Conservation (phyloP, 108 stramenopile species). For the Ochromonas danica region DNA sequence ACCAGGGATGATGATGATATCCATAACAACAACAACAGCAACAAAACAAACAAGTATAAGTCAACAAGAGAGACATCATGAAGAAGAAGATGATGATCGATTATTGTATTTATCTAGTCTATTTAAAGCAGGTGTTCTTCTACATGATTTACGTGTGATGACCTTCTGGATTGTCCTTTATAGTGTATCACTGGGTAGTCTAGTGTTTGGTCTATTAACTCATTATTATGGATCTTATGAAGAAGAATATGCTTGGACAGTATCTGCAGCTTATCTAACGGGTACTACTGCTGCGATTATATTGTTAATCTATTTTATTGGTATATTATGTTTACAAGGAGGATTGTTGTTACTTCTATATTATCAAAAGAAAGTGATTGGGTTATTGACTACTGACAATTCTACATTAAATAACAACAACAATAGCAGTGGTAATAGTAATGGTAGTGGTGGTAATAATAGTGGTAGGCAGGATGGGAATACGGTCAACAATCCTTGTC, state of each 20-base stretch:
- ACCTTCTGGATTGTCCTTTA: too few relatives aligned
- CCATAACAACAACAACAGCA: too few relatives aligned
- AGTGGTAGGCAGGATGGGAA: background rate
- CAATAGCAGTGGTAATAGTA: too few relatives aligned
- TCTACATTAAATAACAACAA: too few relatives aligned
- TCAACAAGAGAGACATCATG: too few relatives aligned
- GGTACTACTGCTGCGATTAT: background rate
- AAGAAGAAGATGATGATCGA: too few relatives aligned
- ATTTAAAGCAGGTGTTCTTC: too few relatives aligned
- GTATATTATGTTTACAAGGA: background rate
- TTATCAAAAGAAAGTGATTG: background rate
- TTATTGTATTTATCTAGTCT: too few relatives aligned
- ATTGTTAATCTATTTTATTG: background rate
- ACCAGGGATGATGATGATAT: too few relatives aligned
- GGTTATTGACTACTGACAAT: background rate
- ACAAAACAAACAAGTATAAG: too few relatives aligned
- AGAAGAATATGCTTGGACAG: background rate
- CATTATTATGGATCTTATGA: background rate
- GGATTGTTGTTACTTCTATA: background rate
- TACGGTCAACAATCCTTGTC: background rate
- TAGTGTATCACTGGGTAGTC: too few relatives aligned
- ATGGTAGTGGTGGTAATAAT: background rate
- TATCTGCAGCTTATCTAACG: background rate
- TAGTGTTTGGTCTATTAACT: background rate
- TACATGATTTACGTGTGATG: too few relatives aligned